phyloP scores from a whole-genome alignment of 2,329 filamentous ascomycete species.

The Grosmannia penicillata region DNA sequence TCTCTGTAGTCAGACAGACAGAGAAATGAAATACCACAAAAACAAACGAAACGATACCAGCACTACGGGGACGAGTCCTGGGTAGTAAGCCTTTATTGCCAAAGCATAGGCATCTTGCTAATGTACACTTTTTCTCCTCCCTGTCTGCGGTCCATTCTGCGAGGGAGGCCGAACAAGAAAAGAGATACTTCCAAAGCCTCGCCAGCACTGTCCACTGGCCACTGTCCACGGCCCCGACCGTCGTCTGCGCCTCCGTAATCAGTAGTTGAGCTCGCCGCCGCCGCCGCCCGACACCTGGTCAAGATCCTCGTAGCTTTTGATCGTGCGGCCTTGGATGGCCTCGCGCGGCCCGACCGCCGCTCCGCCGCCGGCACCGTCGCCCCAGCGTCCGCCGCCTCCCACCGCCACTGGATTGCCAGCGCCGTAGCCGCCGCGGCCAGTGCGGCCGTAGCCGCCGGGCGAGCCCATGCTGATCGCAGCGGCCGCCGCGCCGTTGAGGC shows the following conservation, averaged over 20 bases:
- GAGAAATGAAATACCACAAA: no score
- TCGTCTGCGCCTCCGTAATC: no score
- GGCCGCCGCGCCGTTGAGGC: constrained; percentile 29
- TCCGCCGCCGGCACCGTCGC: constrained; percentile 57
- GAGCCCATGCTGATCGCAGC: constrained; percentile 29
- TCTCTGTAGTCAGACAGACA: neutral
- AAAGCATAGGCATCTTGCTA: neutral
- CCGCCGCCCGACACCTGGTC: constrained; percentile 68
- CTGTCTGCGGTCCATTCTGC: neutral
- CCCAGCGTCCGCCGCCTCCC: constrained; percentile 43
- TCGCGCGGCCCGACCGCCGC: constrained; percentile 74
- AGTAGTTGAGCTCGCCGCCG: constrained; percentile 84
- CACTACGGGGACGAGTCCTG: neutral
- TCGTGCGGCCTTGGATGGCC: constrained; percentile 77
- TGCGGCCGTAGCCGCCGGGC: constrained; percentile 16
- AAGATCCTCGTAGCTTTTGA: constrained; percentile 96
- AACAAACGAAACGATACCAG: no score
- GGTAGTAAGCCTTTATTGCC: neutral
- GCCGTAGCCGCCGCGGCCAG: constrained; percentile 19
- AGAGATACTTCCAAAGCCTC: no score
- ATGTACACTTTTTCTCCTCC: neutral
- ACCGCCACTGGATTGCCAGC: constrained; percentile 37
- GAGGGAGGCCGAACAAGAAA: neutral
- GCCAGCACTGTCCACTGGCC: no score
- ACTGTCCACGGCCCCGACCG: no score